A percentile compares a stretch with the other conserved stretches of the same genome.
Evolutionary conservation across 75 land plant genomes (phyloP).

Genomic region (Cunninghamia lanceolata): DNA sequence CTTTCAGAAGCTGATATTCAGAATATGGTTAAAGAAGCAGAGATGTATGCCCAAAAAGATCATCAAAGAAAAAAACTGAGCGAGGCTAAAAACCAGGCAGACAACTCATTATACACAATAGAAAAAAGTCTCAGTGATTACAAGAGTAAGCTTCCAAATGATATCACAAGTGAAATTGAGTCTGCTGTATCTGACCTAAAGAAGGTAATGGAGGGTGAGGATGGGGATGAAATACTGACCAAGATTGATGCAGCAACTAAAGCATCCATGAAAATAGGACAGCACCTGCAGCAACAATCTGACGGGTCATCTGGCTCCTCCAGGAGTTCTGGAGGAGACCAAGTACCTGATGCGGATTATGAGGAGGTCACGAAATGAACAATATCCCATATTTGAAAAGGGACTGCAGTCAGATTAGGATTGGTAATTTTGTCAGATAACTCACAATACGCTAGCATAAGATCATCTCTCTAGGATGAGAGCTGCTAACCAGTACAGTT

Average conservation of each 20-base stretch:
- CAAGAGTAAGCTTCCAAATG: constrained; percentile 39
- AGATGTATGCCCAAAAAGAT: constrained; percentile 39
- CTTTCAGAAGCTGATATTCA: constrained; percentile 44
- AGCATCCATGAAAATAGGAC: constrained; percentile 7
- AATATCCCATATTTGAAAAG: background rate
- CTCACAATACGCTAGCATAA: background rate
- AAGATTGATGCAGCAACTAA: background rate
- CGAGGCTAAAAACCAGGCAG: constrained; percentile 44
- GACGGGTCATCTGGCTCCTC: constrained; percentile 3
- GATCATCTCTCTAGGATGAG: background rate
- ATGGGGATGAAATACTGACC: background rate
- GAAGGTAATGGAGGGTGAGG: background rate
- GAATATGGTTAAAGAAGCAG: constrained; percentile 53
- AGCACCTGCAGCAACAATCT: background rate
- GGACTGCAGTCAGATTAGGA: background rate
- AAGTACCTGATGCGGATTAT: background rate
- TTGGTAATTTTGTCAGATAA: background rate
- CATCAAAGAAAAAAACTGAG: constrained; percentile 31
- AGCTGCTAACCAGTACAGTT: background rate
- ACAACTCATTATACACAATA: constrained; percentile 29
- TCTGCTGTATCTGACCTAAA: background rate
- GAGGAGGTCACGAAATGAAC: background rate
- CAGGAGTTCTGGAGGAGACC: background rate
- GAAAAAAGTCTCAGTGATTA: constrained; percentile 46
- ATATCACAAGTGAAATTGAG: constrained; percentile 19